These are phyloP conservation scores for Phlyctochytrium arcticum DNA, from an alignment of 192 early-diverging fungal genomes.

Conservation along the genomic window DNA sequence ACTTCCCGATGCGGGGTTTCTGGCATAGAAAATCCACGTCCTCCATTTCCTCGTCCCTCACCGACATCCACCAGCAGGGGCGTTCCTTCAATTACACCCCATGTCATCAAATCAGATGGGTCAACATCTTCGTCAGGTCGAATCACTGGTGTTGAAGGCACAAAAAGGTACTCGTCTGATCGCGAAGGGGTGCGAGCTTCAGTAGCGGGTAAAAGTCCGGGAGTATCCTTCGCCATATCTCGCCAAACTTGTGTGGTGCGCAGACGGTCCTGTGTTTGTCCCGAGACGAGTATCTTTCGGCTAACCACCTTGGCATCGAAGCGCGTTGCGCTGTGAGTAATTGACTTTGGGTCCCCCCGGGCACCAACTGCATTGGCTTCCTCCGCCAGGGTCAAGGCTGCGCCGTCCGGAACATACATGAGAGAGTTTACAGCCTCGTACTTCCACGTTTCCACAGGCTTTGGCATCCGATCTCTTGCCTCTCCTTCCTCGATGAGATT, in stretches of 20 bases:
- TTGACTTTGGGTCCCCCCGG: slow-evolving; percentile 37
- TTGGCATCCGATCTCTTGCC: too few species aligned
- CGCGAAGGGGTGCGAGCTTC: too few species aligned
- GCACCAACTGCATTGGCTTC: background rate
- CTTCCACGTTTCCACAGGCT: slow-evolving; percentile 24
- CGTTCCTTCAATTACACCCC: slow-evolving; percentile 79
- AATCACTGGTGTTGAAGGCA: slow-evolving; percentile 64
- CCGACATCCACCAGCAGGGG: slow-evolving; percentile 60
- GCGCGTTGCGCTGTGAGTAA: slow-evolving; percentile 58
- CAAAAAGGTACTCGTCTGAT: slow-evolving; percentile 56
- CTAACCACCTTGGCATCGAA: slow-evolving; percentile 16
- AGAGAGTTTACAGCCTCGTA: slow-evolving; percentile 58
- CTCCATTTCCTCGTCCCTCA: background rate
- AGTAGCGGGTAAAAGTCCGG: slow-evolving; percentile 35
- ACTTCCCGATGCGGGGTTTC: slow-evolving; percentile 53
- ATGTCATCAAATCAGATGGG: slow-evolving; percentile 72
- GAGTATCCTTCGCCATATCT: slow-evolving; percentile 49
- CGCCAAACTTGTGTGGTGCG: slow-evolving; percentile 42
- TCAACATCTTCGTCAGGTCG: slow-evolving; percentile 60
- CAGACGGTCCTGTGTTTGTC: slow-evolving; percentile 19
- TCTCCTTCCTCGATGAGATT: background rate
- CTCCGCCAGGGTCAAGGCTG: background rate
- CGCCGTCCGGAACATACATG: slow-evolving; percentile 72
- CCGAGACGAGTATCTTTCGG: background rate
- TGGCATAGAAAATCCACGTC: slow-evolving; percentile 53